Conservation (phyloP, 768 basidiomycete genomes). For the Ephemerocybe angulata region DNA sequence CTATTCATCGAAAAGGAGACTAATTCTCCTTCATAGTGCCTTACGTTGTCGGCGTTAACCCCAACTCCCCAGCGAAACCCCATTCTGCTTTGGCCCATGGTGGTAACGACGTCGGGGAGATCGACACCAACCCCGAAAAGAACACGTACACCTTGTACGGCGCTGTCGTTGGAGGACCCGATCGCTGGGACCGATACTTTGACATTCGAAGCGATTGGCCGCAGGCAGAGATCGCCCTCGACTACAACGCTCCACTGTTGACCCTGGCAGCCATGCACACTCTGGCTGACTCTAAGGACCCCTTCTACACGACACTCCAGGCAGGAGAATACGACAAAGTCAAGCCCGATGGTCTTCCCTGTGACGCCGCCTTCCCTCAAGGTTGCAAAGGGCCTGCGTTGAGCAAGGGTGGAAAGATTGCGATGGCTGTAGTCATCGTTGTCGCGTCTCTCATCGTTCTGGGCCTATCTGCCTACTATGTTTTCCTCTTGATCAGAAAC, state of each 20-base stretch:
- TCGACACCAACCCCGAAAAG: slow-evolving; percentile 67
- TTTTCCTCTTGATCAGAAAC: slow-evolving; percentile 24
- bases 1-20: neutral
- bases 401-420: slow-evolving; percentile 61
- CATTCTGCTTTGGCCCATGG: slow-evolving; percentile 89
- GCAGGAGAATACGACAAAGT: slow-evolving; percentile 62
- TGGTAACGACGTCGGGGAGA: slow-evolving; percentile 61
- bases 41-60: slow-evolving; percentile 86
- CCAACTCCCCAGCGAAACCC: slow-evolving; percentile 87
- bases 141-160: slow-evolving; percentile 83
- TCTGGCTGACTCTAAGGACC: slow-evolving; percentile 63
- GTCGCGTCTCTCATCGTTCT: slow-evolving; percentile 59
- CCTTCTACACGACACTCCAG: slow-evolving; percentile 70
- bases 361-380: slow-evolving; percentile 64
- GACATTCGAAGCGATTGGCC: slow-evolving; percentile 90
- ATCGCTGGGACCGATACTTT: slow-evolving; percentile 69
- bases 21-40: slow-evolving; percentile 42
- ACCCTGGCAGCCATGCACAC: slow-evolving; percentile 78
- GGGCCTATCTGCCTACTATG: slow-evolving; percentile 40
- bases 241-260: slow-evolving; percentile 89
- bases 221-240: slow-evolving; percentile 82
- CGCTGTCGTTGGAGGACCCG: slow-evolving; percentile 85
- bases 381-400: slow-evolving; percentile 52
- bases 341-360: slow-evolving; percentile 67
- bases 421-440: slow-evolving; percentile 62